Conservation (phyloP, 768 basidiomycete genomes). For the Tricholoma terreum region DNA sequence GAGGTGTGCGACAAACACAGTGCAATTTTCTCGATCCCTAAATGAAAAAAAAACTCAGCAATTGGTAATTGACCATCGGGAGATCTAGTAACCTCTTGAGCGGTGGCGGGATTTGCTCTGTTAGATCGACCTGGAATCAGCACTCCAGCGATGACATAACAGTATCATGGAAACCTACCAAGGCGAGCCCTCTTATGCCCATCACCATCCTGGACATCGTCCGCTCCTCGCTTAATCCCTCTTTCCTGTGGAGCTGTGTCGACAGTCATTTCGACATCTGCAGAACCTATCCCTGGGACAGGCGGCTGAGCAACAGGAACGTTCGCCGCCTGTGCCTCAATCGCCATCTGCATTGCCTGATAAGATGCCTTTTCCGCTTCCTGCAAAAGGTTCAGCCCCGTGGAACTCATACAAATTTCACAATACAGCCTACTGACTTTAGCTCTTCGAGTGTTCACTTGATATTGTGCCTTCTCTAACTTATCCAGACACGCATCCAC, state of each 20-base stretch:
- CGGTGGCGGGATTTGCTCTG: slow-evolving; percentile 44
- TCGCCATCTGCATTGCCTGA: slow-evolving; percentile 44
- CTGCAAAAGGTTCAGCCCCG: slow-evolving; percentile 29
- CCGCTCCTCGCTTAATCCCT: slow-evolving; percentile 61
- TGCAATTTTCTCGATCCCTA: slow-evolving; percentile 94
- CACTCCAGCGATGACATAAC: neutral
- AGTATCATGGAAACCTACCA: slow-evolving; percentile 37
- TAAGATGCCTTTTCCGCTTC: slow-evolving; percentile 60
- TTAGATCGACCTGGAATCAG: neutral
- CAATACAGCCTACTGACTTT: slow-evolving; percentile 43
- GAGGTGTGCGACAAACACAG: slow-evolving; percentile 82
- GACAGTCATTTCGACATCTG: slow-evolving; percentile 39
- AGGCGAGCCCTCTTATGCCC: slow-evolving; percentile 57
- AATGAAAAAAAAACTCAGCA: neutral
- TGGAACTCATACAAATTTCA: neutral
- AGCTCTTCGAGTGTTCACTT: slow-evolving; percentile 58
- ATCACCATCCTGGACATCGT: slow-evolving; percentile 35
- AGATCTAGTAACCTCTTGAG: slow-evolving; percentile 54
- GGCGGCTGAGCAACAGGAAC: slow-evolving; percentile 30
- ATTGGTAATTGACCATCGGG: too few species aligned
- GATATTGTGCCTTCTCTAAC: slow-evolving; percentile 60
- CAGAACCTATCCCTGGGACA: slow-evolving; percentile 15
- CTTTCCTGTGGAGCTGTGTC: slow-evolving; percentile 31
- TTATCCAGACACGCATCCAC: slow-evolving; percentile 61
- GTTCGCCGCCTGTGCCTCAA: slow-evolving; percentile 37